Evolutionary conservation across 345 rosid species (phyloP).

Genomic region (Jatropha curcas): DNA sequence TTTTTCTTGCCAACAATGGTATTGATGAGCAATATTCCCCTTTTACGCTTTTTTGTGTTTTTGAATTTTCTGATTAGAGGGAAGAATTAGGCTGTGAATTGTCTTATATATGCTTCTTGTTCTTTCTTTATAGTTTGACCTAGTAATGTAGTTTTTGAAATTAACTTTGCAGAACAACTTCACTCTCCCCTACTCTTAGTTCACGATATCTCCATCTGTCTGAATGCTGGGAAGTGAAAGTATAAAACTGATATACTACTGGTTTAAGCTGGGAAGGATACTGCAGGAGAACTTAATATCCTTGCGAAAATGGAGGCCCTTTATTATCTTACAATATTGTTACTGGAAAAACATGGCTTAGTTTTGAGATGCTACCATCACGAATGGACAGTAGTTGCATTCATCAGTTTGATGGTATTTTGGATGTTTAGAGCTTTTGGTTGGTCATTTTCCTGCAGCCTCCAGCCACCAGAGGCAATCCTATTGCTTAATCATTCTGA

Average conservation of each 20-base stretch:
- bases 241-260: background rate
- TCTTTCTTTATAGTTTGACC: background rate
- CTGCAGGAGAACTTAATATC: background rate
- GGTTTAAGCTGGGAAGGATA: background rate
- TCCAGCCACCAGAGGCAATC: background rate
- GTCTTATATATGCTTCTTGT: background rate
- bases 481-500: background rate
- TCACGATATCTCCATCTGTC: background rate
- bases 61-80: background rate
- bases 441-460: conserved; percentile 3
- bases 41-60: background rate
- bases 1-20: background rate
- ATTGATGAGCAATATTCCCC: background rate
- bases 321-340: background rate
- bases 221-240: background rate
- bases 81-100: background rate
- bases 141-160: conserved; percentile 5
- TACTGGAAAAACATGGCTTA: background rate
- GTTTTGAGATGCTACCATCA: background rate
- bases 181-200: background rate
- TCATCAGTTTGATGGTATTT: background rate
- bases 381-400: background rate
- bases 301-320: conserved; percentile 1
- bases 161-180: background rate
- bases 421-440: background rate